Conservation (phyloP, 2,329 filamentous ascomycete species). For the Neocatenulostroma microsporum region DNA sequence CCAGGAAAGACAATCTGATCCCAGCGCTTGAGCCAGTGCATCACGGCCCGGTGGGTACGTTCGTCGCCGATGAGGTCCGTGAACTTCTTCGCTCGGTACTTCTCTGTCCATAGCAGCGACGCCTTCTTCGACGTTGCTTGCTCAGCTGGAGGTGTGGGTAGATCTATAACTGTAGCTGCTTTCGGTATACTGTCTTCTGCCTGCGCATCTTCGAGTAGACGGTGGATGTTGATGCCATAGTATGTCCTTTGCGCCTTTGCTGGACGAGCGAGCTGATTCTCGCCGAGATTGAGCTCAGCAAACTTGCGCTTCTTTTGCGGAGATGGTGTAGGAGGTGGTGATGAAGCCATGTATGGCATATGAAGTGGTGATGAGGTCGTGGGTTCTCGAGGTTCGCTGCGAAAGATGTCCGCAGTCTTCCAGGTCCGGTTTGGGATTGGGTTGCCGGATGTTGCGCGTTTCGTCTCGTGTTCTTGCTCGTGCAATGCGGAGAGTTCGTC, state of each 20-base stretch:
- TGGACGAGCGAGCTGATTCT: constrained; percentile 28
- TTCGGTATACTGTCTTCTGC: constrained; percentile 45
- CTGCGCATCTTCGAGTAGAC: constrained; percentile 64
- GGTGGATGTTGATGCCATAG: constrained; percentile 88
- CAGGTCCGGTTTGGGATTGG: constrained; percentile 48
- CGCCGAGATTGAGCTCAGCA: constrained; percentile 22
- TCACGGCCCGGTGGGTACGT: constrained; percentile 78
- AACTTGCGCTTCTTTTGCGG: constrained; percentile 26
- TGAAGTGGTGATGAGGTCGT: constrained; percentile 46
- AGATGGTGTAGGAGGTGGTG: constrained; percentile 43
- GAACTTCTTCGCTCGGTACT: constrained; percentile 87
- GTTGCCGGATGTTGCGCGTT: constrained; percentile 35
- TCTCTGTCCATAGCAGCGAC: constrained; percentile 84
- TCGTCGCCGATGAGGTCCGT: constrained; percentile 93
- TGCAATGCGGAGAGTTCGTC: constrained; percentile 29
- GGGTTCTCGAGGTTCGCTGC: constrained; percentile 35
- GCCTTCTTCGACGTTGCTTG: constrained; percentile 22
- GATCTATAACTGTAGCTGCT: constrained; percentile 22
- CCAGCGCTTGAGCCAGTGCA: constrained; percentile 93
- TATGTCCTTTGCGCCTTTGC: constrained; percentile 67
- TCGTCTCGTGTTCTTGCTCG: constrained; percentile 43
- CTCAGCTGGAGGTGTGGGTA: constrained; percentile 35
- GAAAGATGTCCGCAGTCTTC: constrained; percentile 40
- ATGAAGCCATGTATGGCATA: constrained; percentile 55
- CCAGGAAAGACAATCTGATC: constrained; percentile 87